phyloP scores from a whole-genome alignment of 2,329 filamentous ascomycete species.

The Clarireedia hainanense region DNA sequence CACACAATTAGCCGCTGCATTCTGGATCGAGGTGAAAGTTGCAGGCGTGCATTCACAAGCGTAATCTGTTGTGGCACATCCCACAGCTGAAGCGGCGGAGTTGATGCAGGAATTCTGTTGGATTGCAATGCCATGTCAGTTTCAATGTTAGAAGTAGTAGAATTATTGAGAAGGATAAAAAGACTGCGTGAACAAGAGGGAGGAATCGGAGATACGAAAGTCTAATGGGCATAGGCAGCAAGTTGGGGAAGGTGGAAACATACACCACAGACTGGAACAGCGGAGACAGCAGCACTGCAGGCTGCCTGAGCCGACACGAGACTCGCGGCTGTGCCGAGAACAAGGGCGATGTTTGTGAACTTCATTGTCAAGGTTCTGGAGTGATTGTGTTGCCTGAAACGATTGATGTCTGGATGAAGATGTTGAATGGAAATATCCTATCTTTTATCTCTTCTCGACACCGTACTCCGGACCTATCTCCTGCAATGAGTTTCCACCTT shows the following conservation, averaged over 20 bases:
- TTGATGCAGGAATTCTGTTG: constrained; percentile 2
- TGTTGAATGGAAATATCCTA: too few relatives aligned
- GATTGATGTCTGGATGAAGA: background rate
- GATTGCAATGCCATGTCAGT: background rate
- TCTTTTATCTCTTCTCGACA: too few relatives aligned
- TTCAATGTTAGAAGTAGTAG: background rate
- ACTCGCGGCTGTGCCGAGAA: background rate
- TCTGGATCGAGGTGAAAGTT: background rate
- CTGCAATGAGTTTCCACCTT: too few relatives aligned
- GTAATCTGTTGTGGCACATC: background rate
- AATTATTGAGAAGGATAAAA: background rate
- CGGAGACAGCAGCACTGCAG: background rate
- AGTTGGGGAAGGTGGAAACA: background rate
- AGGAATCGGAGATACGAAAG: too few relatives aligned
- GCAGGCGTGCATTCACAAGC: constrained; percentile 2
- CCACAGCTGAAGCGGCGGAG: background rate
- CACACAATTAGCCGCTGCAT: background rate
- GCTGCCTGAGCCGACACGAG: constrained; percentile 2
- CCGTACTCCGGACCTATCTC: too few relatives aligned
- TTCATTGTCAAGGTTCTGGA: background rate
- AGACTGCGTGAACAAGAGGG: too few relatives aligned
- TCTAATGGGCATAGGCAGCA: background rate
- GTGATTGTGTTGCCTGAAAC: background rate
- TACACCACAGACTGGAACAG: constrained; percentile 3
- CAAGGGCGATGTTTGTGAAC: background rate